Conservation (phyloP, 2,329 filamentous ascomycete genomes). For the Fusarium sp. region DNA sequence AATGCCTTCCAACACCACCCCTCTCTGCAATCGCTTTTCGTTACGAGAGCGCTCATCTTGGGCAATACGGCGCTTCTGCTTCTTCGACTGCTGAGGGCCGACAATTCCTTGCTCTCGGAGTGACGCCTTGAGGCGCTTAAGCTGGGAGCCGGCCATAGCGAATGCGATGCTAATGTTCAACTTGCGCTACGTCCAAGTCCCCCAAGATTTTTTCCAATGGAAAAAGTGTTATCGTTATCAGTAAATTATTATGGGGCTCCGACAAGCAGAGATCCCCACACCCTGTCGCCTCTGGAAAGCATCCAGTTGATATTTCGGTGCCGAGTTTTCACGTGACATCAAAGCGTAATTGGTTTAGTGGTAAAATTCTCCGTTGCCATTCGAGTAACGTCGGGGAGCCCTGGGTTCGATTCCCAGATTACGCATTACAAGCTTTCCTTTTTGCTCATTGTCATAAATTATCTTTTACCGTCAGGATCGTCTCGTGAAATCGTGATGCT, state of each 20-base stretch:
- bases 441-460: neutral
- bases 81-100: conserved; percentile 92
- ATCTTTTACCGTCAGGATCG: neutral
- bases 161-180: conserved; percentile 29
- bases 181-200: conserved; percentile 10
- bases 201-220: conserved; percentile 39
- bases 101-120: conserved; percentile 88
- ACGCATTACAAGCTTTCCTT: conserved; percentile 8
- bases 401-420: conserved; percentile 41
- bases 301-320: neutral
- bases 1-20: conserved; percentile 81
- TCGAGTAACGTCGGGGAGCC: conserved; percentile 14
- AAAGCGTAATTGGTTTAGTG: conserved; percentile 28
- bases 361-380: conserved; percentile 39
- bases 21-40: conserved; percentile 78
- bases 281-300: neutral
- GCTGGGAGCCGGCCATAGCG: conserved; percentile 90
- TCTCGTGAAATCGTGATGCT: neutral
- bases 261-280: neutral
- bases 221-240: conserved; percentile 46
- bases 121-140: conserved; percentile 93
- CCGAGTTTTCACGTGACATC: neutral
- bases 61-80: conserved; percentile 80
- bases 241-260: conserved; percentile 15
- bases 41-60: conserved; percentile 69